Conservation (phyloP, 75 land plant species). For the Sequoia sempervirens region DNA sequence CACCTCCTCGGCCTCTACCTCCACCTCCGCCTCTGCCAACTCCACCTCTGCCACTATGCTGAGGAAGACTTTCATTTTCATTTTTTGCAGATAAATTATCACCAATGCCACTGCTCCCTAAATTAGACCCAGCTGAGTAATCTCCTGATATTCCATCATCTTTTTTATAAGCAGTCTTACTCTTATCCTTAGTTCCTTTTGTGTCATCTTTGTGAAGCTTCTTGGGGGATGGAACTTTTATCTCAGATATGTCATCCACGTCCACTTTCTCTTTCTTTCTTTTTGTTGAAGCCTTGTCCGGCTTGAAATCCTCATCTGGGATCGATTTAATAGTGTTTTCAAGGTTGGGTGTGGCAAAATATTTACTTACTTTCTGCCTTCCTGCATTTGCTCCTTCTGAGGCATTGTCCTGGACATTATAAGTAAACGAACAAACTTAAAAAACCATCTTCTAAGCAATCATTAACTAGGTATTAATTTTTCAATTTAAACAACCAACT, state of each 20-base stretch:
- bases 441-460: neutral
- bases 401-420: neutral
- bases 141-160: neutral
- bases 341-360: conserved; percentile 31
- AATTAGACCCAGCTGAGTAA: neutral
- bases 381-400: conserved; percentile 23
- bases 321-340: conserved; percentile 12
- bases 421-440: neutral
- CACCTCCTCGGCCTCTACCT: conserved; percentile 74
- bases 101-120: conserved; percentile 20
- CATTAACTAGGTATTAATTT: neutral
- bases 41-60: conserved; percentile 5
- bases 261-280: conserved; percentile 27
- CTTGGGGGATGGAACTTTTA: conserved; percentile 26
- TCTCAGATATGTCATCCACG: conserved; percentile 10
- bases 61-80: conserved; percentile 39
- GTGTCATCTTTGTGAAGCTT: conserved; percentile 33
- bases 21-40: conserved; percentile 59
- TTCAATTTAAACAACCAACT: too few species aligned
- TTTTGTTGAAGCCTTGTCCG: conserved; percentile 27
- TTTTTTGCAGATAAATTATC: conserved; percentile 59
- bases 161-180: conserved; percentile 29
- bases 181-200: conserved; percentile 19
- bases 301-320: conserved; percentile 20
- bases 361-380: conserved; percentile 79